phyloP scores from a whole-genome alignment of 108 stramenopile genomes.

The Fragilariopsis cylindrus region DNA sequence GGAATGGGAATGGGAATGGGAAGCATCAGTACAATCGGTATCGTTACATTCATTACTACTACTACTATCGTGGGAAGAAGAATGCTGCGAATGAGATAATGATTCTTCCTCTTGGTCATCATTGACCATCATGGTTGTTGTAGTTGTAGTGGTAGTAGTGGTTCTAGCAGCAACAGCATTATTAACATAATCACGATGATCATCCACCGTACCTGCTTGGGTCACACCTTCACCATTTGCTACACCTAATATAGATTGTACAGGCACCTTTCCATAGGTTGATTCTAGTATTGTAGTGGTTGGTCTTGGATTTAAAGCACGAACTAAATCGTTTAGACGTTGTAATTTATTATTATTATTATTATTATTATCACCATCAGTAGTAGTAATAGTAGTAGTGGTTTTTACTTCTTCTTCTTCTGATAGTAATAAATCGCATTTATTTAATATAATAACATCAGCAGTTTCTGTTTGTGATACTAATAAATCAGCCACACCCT shows the following conservation, averaged over 20 bases:
- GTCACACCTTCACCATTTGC: constrained; percentile 77
- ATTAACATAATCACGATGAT: constrained; percentile 84
- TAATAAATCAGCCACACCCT: constrained; percentile 69
- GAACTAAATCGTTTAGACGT: constrained; percentile 49
- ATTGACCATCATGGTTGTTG: constrained; percentile 26
- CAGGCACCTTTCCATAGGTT: constrained; percentile 47
- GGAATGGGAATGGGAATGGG: constrained; percentile 17
- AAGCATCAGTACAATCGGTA: constrained; percentile 33
- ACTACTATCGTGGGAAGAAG: constrained; percentile 35
- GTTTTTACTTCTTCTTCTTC: not conserved
- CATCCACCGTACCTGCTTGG: constrained; percentile 84
- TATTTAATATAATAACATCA: constrained; percentile 92
- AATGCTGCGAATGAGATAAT: constrained; percentile 28
- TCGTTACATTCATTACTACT: constrained; percentile 33
- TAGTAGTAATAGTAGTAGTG: constrained; percentile 30
- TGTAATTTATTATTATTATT: constrained; percentile 18
- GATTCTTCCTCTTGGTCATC: constrained; percentile 39
- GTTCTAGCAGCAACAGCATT: constrained; percentile 29
- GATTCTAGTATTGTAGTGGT: constrained; percentile 61
- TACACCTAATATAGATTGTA: constrained; percentile 60
- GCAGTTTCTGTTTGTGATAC: constrained; percentile 86
- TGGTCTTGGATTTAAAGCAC: constrained; percentile 77
- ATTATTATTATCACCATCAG: too few relatives aligned
- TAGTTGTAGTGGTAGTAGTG: constrained; percentile 1
- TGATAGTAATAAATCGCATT: constrained; percentile 72